Evolutionary conservation across 768 basidiomycete species (phyloP), one percentile per base, ranked within the genome.

Genomic region (Amyloporia xantha): DNA sequence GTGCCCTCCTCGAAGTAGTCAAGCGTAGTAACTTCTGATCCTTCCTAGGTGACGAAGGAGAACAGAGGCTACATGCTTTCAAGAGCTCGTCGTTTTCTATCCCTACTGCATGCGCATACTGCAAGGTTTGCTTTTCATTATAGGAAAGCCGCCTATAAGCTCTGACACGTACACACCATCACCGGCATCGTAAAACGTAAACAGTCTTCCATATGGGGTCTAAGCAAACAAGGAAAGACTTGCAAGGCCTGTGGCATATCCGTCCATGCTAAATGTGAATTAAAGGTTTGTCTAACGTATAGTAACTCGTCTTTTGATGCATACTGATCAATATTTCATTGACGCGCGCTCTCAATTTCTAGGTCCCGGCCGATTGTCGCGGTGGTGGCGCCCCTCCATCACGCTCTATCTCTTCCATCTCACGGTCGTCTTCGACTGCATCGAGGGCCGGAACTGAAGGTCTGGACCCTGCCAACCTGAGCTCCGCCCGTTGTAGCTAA

Each of bases 71-170:
- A 2, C 90, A 91, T 63, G 70, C 76, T 24, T 92, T 91, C 73
- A 91, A 92, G 68, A 82, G 82, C 54, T 82, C 89, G 2, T 80
- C 86, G 2, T 92, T 92, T 66, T 88, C 87, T 15, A 89, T 92
- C 44, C 89, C 90, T 4, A 86, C 88, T 4, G 73, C 78, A 39
- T 92, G 90, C 54, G 82, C 76, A 12, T 88, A 87, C 62, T 92
- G 90, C 71, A 82, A 86, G 76, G 88, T 84, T 52, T 27, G 71
- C 54, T 15, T 28, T 24, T 21, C 46, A 9, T 41, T 36, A 17
- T 24, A 24, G 27, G 50, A 19, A 13, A 19, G 27, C 26, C 19
- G 5, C 23, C 12, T 17, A 20, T 39, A 17, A 4, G 20, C 2
- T 40, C 21, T 36, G 27, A 11, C 15, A 19, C 6, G n/a, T n/a